Percentiles rank a stretch among this genome's conserved stretches.
Evolutionary conservation across 345 rosid genomes (phyloP).

Genomic region (Gossypium arboreum): DNA sequence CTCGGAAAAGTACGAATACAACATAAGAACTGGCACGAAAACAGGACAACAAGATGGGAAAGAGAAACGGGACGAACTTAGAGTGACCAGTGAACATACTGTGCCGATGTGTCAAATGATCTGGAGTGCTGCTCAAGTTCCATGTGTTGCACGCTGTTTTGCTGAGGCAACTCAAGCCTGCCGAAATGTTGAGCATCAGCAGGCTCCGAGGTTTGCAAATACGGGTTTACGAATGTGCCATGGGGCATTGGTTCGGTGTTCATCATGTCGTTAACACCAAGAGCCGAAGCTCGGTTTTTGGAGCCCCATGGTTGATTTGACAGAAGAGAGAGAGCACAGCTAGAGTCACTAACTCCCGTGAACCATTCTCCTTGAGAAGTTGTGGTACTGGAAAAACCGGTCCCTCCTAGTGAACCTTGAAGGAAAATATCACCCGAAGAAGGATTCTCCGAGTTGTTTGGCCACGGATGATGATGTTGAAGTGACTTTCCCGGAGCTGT

Average conservation of each 20-base stretch:
- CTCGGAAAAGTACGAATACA: not conserved
- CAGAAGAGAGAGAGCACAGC: slow-evolving; percentile 99
- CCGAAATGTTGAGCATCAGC: slow-evolving; percentile 31
- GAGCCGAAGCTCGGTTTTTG: slow-evolving; percentile 30
- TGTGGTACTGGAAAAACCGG: slow-evolving; percentile 48
- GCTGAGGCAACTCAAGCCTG: slow-evolving; percentile 53
- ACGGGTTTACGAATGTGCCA: slow-evolving; percentile 34
- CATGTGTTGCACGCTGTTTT: slow-evolving; percentile 48
- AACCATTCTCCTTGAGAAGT: slow-evolving; percentile 59
- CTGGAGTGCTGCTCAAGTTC: slow-evolving; percentile 49
- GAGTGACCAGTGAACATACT: slow-evolving; percentile 72
- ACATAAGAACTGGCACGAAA: not conserved
- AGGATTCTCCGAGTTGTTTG: slow-evolving; percentile 39
- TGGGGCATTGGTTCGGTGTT: slow-evolving; percentile 12
- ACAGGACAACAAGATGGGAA: not conserved
- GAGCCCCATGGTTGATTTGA: slow-evolving; percentile 78
- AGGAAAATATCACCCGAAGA: slow-evolving; percentile 25
- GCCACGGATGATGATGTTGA: slow-evolving; percentile 33
- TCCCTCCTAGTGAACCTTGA: slow-evolving; percentile 32
- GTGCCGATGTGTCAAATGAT: slow-evolving; percentile 48
- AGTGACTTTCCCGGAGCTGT: slow-evolving; percentile 29
- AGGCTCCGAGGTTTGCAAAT: not conserved
- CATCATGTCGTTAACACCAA: no score
- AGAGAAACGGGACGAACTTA: slow-evolving; percentile 3
- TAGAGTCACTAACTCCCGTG: slow-evolving; percentile 61